Conservation (phyloP, 257 asterid genomes). For the Gardenia jasminoides region DNA sequence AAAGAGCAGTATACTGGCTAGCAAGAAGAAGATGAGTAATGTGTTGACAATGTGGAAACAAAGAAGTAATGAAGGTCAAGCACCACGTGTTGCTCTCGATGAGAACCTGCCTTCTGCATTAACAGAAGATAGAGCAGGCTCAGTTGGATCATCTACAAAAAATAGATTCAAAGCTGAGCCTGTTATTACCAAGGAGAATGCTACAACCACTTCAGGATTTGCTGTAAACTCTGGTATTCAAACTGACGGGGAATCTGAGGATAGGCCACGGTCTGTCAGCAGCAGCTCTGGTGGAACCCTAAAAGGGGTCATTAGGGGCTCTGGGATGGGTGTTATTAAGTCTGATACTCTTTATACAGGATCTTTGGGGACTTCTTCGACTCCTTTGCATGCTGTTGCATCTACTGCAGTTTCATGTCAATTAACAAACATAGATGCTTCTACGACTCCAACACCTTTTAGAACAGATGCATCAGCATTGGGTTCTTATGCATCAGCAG, state of each 20-base stretch:
- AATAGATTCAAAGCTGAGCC: slow-evolving; percentile 55
- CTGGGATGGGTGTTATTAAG: slow-evolving; percentile 85
- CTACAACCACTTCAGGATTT: slow-evolving; percentile 33
- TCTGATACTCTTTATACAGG: slow-evolving; percentile 64
- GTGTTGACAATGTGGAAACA: slow-evolving; percentile 96
- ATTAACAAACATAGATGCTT: slow-evolving; percentile 37
- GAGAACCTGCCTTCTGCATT: slow-evolving; percentile 41
- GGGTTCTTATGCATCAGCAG: slow-evolving; percentile 66
- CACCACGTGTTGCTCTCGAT: slow-evolving; percentile 82
- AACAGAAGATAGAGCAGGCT: slow-evolving; percentile 55
- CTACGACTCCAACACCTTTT: slow-evolving; percentile 53
- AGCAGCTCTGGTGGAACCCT: slow-evolving; percentile 62
- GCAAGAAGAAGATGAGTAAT: slow-evolving; percentile 95
- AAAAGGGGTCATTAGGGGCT: slow-evolving; percentile 87
- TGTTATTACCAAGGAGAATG: slow-evolving; percentile 37
- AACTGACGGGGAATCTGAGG: slow-evolving; percentile 58
- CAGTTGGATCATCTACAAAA: slow-evolving; percentile 47
- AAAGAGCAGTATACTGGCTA: slow-evolving; percentile 88
- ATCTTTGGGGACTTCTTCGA: slow-evolving; percentile 44
- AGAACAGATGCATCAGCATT: slow-evolving; percentile 83
- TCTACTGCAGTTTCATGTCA: slow-evolving; percentile 44
- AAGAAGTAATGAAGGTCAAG: slow-evolving; percentile 92
- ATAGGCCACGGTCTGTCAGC: slow-evolving; percentile 48
- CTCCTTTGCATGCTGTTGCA: slow-evolving; percentile 31
- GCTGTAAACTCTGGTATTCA: slow-evolving; percentile 35